Evolutionary conservation across 2,329 filamentous ascomycete genomes (phyloP).

Genomic region (Fusarium sp.): DNA sequence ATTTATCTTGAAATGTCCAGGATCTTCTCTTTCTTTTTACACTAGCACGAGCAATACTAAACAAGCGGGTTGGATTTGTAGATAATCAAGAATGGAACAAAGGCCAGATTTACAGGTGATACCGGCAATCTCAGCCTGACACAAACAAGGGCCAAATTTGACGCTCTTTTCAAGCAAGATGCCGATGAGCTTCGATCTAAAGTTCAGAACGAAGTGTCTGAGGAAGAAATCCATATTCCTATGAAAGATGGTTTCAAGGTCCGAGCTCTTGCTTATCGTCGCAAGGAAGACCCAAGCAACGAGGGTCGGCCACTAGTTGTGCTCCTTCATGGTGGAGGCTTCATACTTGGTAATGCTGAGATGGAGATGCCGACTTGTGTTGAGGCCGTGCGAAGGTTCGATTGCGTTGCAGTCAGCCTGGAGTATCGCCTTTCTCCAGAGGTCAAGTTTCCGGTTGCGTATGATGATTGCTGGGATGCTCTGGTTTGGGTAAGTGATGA

Average conservation of each 20-base stretch:
- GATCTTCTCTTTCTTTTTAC: no score
- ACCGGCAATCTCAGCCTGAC: fast-evolving
- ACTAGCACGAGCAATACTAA: no score
- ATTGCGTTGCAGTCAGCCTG: background rate
- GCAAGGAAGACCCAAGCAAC: background rate
- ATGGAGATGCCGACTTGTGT: background rate
- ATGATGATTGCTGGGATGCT: slow-evolving; percentile 1
- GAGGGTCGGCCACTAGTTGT: background rate
- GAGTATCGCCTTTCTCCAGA: background rate
- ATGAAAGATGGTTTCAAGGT: background rate
- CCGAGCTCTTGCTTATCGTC: background rate
- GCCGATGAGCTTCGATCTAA: background rate
- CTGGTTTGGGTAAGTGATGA: background rate
- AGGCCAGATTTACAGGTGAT: background rate
- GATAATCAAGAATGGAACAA: background rate
- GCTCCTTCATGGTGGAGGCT: background rate
- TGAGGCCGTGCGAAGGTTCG: background rate
- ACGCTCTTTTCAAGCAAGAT: background rate
- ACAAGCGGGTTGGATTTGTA: fast-evolving
- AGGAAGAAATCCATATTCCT: background rate
- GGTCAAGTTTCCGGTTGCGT: background rate
- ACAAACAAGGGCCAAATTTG: background rate
- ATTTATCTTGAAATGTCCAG: no score
- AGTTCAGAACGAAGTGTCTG: background rate
- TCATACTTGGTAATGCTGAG: background rate